A percentile compares a stretch with the other conserved stretches of the same genome.
Evolutionary conservation across 2,329 filamentous ascomycete genomes (phyloP).

Genomic region (Lecanoromycetidae sp.): DNA sequence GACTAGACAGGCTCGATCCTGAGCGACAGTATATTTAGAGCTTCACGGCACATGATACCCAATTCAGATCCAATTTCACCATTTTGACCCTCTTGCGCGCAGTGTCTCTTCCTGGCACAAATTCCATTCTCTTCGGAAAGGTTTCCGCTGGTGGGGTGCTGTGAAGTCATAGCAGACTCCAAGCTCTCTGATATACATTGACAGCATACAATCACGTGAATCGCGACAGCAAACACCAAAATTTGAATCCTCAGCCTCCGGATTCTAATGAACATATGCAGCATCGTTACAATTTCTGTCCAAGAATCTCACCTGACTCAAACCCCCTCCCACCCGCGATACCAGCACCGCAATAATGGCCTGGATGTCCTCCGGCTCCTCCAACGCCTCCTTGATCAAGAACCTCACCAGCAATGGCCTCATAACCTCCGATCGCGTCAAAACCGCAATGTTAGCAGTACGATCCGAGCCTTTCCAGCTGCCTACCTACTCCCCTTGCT

Average conservation of each 20-base stretch:
- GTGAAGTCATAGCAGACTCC: neutral
- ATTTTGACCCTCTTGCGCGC: too few relatives aligned
- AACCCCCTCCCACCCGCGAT: too few relatives aligned
- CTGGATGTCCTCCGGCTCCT: conserved; percentile 69
- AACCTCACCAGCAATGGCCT: conserved; percentile 63
- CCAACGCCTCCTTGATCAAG: conserved; percentile 63
- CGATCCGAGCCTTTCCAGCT: conserved; percentile 13
- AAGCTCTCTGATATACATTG: neutral
- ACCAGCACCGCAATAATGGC: conserved; percentile 51
- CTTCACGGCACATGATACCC: neutral
- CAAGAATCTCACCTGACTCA: too few relatives aligned
- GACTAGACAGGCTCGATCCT: conserved; percentile 12
- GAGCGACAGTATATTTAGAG: conserved; percentile 10
- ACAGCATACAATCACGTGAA: neutral
- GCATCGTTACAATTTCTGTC: too few relatives aligned
- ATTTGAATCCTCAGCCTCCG: conserved; percentile 36
- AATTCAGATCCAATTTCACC: neutral
- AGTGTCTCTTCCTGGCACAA: too few relatives aligned
- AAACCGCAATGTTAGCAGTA: conserved; percentile 67
- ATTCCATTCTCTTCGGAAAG: neutral
- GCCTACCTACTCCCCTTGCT: neutral
- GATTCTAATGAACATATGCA: neutral
- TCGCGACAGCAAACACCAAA: neutral
- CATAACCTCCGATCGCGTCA: conserved; percentile 60
- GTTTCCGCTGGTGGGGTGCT: conserved; percentile 5